phyloP scores from a whole-genome alignment of 192 early-diverging fungal genomes.

The Entomortierella lignicola region DNA sequence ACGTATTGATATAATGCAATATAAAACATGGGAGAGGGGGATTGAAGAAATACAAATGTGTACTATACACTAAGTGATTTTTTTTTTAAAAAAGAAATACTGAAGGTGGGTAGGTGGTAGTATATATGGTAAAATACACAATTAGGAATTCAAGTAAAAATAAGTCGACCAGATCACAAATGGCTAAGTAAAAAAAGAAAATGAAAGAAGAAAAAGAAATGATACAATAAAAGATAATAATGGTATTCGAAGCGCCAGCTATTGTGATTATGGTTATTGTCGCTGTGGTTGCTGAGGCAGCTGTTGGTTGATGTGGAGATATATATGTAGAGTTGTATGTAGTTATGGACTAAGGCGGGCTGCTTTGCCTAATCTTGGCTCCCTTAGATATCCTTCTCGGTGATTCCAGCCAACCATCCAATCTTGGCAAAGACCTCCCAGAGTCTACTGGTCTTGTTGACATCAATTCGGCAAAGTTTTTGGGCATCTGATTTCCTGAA shows the following conservation, averaged over 20 bases:
- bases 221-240: background rate
- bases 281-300: too few relatives aligned
- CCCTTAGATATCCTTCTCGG: conserved; percentile 28
- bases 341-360: too few relatives aligned
- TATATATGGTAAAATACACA: background rate
- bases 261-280: background rate
- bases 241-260: background rate
- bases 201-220: background rate
- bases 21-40: background rate
- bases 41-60: background rate
- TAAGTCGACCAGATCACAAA: background rate
- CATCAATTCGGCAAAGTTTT: conserved; percentile 89
- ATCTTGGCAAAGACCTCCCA: conserved; percentile 89
- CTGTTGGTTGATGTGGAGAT: too few relatives aligned
- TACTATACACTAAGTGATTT: background rate
- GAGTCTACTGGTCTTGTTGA: conserved; percentile 92
- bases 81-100: background rate
- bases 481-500: conserved; percentile 95
- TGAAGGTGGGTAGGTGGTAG: too few relatives aligned
- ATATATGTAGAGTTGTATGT: too few relatives aligned
- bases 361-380: background rate
- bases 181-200: background rate
- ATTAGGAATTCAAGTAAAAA: background rate
- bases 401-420: conserved; percentile 79
- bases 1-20: background rate